A percentile compares a stretch with the other conserved stretches of the same genome.
phyloP scores from a whole-genome alignment of 345 rosid species.

The Draba incana region DNA sequence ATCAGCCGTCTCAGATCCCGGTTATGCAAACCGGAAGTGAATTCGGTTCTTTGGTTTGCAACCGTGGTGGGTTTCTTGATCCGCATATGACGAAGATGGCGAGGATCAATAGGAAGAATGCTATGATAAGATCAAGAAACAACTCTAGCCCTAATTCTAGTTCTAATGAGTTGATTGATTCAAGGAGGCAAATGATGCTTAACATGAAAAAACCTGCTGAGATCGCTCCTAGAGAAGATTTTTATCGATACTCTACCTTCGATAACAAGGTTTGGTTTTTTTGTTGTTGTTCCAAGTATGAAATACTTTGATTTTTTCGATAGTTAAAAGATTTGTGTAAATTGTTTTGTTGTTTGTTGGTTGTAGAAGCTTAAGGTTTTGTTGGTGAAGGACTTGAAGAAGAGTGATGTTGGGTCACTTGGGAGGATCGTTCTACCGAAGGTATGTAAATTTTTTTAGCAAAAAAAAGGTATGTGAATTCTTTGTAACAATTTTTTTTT shows the following conservation, averaged over 20 bases:
- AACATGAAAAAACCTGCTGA: constrained; percentile 10
- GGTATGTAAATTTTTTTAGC: constrained; percentile 68
- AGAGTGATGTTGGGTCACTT: constrained; percentile 81
- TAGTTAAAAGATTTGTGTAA: not conserved
- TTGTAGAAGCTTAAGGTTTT: constrained; percentile 62
- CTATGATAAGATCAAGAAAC: constrained; percentile 55
- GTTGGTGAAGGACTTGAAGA: constrained; percentile 63
- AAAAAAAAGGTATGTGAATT: constrained; percentile 68
- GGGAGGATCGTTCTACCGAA: constrained; percentile 90
- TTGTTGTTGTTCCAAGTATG: not conserved
- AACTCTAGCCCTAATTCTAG: constrained; percentile 38
- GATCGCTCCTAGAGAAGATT: constrained; percentile 33
- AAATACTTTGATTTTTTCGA: not conserved
- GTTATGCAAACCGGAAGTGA: constrained; percentile 26
- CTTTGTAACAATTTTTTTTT: constrained; percentile 18
- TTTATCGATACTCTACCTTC: constrained; percentile 45
- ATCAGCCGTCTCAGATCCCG: constrained; percentile 31
- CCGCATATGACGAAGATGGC: constrained; percentile 60
- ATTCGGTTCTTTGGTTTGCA: constrained; percentile 17
- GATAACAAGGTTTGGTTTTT: constrained; percentile 53
- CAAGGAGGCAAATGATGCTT: constrained; percentile 39
- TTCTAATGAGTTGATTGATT: constrained; percentile 26
- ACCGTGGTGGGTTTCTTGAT: constrained; percentile 34
- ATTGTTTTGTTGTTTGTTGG: constrained; percentile 22
- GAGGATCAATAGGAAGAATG: constrained; percentile 64